Evolutionary conservation across 371 early-diverging fungal genomes (phyloP), one percentile per base, ranked within the genome.

Genomic region (Mortierella sp.): DNA sequence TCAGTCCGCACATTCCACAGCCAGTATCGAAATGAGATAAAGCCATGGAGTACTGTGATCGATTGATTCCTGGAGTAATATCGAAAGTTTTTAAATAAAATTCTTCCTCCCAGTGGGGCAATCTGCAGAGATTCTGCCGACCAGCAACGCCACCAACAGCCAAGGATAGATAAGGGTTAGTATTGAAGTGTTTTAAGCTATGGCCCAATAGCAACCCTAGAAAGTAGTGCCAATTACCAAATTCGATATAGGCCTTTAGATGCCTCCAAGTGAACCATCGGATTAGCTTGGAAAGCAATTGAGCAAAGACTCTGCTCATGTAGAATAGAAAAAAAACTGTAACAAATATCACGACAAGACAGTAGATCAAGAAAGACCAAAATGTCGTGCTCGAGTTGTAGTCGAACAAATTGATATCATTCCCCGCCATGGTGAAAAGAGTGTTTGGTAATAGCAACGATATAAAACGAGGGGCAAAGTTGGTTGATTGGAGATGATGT

Each of bases 11-110:
- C 92, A 68, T 86, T 87, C 65, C 86, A 73, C 24, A 92, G 71
- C 96, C 96, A 96, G 69, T 93, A 95, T 59, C 91, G 88, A 60
- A 95, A 87, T 0, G 94, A 89, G 32, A 96, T 78, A 74, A 94
- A 92, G 1, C 96, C 96, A 59, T 94, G 92, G 1, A 96, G 83
- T 10, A 95, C 89, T 9, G 84, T 84, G 43, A 95, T 86, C 0
- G 94, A 91, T 76, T 93, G 89, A 77, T 95, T 94, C 40, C 88
- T 87, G 13, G 94, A 92, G 43, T 89, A 77, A 78, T 94, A 94
- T 43, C 92, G 88, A 43, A 95, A 76, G 72, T 94, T 94, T 69
- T 91, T 92, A 84, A 96, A 96, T 53, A 95, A 86, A 53, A 96
- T 87, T 70, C 93, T 90, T 32, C 95, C 96, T 11, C 93, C 93